Base-by-base conservation (phyloP, 2,329 filamentous ascomycete species). In the Pseudogymnoascus sp. region DNA sequence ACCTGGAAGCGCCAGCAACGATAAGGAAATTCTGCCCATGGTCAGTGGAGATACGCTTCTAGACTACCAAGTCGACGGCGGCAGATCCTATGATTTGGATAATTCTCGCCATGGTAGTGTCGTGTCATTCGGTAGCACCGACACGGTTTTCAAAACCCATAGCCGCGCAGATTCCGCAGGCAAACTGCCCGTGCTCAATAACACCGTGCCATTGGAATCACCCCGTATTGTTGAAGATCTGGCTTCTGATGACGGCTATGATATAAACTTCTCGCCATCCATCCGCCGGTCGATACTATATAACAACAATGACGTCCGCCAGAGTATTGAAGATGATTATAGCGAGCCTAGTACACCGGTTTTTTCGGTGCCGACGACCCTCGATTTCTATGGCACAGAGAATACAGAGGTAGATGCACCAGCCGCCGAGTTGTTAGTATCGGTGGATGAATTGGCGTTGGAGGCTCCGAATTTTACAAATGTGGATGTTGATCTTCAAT, bases 381-480 rank as follows among this genome's bases (percentile, higher is more conserved):
- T 56, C 10, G 50, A 56, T 33, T 56, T n/a, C 10, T 56, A 33
- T 56, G 8, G 2, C 29, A 31, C 29, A 33, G 50, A 56, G 16
- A 6, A 56, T 11, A 33, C 29, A 21, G 50, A 56, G 14, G 11
- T 56, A 21, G 50, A 33, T 6, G 29, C 50, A 6, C 10, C 50
- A 13, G 29, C 16, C 10, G 14, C n/a, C 2, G 50, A 56, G 29
- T 10, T 11, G 50, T 19, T 56, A 33, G 29, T 56, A 21, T 19
- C 50, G 8, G 26, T 33, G n/a, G 50, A 56, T 19, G 16, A 56
- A 33, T 33, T 56, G 19, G 65, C 67, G 6, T 53, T 67, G 4
- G 70, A 72, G 6, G 65, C 69, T 14, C 68, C 70, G 6, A 33
- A 67, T 8, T 64, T 72, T 47, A 65, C 64, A 7, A 68, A 70